phyloP scores from a whole-genome alignment of 805 yeast species.

The Starmerella tilneyi region DNA sequence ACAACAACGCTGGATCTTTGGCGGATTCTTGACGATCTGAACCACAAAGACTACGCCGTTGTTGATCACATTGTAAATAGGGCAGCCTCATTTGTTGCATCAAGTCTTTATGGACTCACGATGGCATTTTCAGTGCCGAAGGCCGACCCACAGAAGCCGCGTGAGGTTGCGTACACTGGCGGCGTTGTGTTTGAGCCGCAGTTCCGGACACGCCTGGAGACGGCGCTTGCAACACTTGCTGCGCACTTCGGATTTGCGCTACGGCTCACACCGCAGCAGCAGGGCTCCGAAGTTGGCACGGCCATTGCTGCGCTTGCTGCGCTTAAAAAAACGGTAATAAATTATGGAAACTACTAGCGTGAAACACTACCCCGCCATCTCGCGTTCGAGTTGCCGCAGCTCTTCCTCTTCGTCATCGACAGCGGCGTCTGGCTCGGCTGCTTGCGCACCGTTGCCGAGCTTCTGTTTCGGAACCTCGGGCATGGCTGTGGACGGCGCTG shows the following conservation, averaged over 20 bases:
- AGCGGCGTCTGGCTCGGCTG: slow-evolving; percentile 15
- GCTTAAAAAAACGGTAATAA: not conserved
- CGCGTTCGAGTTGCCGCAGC: slow-evolving; percentile 36
- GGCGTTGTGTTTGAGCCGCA: slow-evolving; percentile 23
- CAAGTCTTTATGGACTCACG: slow-evolving; percentile 16
- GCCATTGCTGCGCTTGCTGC: slow-evolving; percentile 14
- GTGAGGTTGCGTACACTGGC: slow-evolving; percentile 23
- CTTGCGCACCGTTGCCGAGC: slow-evolving; percentile 11
- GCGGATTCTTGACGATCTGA: slow-evolving; percentile 5
- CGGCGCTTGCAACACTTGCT: slow-evolving; percentile 5
- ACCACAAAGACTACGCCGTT: slow-evolving; percentile 1
- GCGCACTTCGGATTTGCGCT: slow-evolving; percentile 7
- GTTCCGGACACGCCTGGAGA: slow-evolving; percentile 14
- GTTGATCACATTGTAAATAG: slow-evolving; percentile 18
- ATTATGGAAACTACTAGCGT: not conserved
- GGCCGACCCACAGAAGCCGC: not conserved
- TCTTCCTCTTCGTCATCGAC: slow-evolving; percentile 38
- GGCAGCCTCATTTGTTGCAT: slow-evolving; percentile 21
- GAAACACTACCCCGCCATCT: slow-evolving; percentile 33
- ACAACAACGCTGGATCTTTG: slow-evolving; percentile 13
- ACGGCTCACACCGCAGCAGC: slow-evolving; percentile 16
- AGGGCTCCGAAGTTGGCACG: slow-evolving; percentile 25
- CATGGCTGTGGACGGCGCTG: slow-evolving; percentile 30
- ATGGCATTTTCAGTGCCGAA: not conserved
- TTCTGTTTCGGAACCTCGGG: slow-evolving; percentile 28